These are phyloP conservation scores for Oehlia diaphana DNA, from an alignment of 192 early-diverging fungal genomes.

Conservation along the genomic window DNA sequence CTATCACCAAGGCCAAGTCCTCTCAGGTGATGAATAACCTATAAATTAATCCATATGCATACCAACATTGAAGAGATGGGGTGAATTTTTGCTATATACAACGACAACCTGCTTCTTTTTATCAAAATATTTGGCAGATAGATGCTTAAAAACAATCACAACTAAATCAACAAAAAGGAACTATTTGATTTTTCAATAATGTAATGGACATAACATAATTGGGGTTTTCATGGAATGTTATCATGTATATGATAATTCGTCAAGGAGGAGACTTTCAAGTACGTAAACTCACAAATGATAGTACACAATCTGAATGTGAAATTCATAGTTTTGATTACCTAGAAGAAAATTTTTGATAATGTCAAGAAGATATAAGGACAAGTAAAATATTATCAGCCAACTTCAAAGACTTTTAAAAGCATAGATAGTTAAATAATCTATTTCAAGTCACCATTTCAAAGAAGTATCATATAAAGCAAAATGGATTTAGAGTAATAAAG, in stretches of 20 bases:
- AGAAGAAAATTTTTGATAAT: background rate
- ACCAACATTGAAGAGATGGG: too few relatives aligned
- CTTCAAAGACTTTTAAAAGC: background rate
- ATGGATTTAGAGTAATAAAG: too few relatives aligned
- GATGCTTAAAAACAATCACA: conserved; percentile 1
- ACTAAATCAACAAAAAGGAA: background rate
- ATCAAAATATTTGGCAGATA: conserved; percentile 1
- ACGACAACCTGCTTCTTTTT: background rate
- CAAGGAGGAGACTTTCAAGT: background rate
- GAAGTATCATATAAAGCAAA: too few relatives aligned
- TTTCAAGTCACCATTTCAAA: too few relatives aligned
- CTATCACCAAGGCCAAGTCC: background rate
- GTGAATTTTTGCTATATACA: background rate
- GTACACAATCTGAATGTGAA: background rate
- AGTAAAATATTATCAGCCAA: background rate
- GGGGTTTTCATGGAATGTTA: background rate
- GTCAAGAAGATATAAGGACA: background rate
- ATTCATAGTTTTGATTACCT: background rate
- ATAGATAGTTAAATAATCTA: background rate
- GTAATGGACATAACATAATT: background rate
- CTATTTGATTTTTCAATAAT: conserved; percentile 14
- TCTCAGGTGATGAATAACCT: background rate
- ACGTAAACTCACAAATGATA: background rate
- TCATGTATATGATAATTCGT: background rate
- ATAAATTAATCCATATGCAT: too few relatives aligned